Percentiles rank a stretch among this genome's conserved stretches.
These are phyloP conservation scores for Podosphaera xanthii DNA, from an alignment of 2,329 filamentous ascomycete species.

Conservation along the genomic window DNA sequence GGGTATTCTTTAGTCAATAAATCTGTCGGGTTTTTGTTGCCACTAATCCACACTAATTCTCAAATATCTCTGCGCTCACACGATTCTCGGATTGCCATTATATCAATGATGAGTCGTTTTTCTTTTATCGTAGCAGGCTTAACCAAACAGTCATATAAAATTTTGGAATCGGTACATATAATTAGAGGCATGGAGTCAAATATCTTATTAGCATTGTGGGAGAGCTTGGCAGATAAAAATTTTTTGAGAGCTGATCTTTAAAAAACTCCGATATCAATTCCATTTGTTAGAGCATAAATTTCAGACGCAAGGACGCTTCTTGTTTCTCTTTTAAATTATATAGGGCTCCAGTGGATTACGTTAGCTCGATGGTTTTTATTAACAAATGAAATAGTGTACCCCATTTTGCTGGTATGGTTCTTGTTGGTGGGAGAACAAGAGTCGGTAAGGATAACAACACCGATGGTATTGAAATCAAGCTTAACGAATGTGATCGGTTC, in stretches of 20 bases:
- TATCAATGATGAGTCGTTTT: too few relatives aligned
- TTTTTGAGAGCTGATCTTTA: background rate
- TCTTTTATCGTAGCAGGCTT: too few relatives aligned
- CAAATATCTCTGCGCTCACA: too few relatives aligned
- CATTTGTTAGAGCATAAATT: background rate
- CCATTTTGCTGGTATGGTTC: background rate
- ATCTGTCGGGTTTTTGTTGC: too few relatives aligned
- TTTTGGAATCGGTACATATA: too few relatives aligned
- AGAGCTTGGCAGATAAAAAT: background rate
- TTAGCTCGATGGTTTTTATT: background rate
- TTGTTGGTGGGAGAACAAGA: background rate
- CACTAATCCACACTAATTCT: too few relatives aligned
- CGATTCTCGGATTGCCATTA: too few relatives aligned
- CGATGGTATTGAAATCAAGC: background rate
- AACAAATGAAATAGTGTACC: background rate
- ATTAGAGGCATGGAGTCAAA: background rate
- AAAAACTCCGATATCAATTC: background rate
- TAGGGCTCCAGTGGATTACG: background rate
- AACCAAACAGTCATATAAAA: too few relatives aligned
- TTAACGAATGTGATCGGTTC: background rate
- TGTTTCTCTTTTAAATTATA: background rate
- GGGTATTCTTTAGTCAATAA: too few relatives aligned
- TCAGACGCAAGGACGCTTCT: background rate
- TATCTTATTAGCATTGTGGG: background rate
- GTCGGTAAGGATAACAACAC: background rate